phyloP scores from a whole-genome alignment of 345 rosid species.

The Streptanthus diversifolius region DNA sequence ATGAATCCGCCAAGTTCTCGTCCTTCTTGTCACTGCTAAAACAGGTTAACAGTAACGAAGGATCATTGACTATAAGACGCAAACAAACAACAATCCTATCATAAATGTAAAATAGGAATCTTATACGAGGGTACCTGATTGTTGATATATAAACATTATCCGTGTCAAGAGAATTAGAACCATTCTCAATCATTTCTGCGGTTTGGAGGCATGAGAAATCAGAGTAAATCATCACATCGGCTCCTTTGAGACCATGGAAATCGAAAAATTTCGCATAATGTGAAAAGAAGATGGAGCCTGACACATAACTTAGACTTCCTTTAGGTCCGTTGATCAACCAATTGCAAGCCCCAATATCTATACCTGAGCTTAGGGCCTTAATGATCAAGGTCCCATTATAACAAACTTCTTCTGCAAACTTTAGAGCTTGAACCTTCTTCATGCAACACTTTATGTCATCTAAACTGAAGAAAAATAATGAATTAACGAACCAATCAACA shows the following conservation, averaged over 20 bases:
- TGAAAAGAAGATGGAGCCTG: slow-evolving; percentile 55
- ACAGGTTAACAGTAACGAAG: background rate
- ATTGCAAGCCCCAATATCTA: slow-evolving; percentile 84
- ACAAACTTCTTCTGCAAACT: slow-evolving; percentile 71
- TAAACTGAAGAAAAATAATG: slow-evolving; percentile 45
- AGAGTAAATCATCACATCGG: slow-evolving; percentile 58
- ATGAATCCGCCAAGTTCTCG: slow-evolving; percentile 40
- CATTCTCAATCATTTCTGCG: slow-evolving; percentile 36
- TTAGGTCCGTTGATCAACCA: slow-evolving; percentile 66
- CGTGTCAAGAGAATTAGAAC: slow-evolving; percentile 13
- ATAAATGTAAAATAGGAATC: background rate
- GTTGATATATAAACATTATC: slow-evolving; percentile 31
- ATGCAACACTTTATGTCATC: slow-evolving; percentile 62
- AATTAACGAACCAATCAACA: slow-evolving; percentile 1
- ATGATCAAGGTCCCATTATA: slow-evolving; percentile 65
- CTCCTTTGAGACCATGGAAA: slow-evolving; percentile 47
- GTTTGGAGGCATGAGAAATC: slow-evolving; percentile 45
- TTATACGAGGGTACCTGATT: slow-evolving; percentile 40
- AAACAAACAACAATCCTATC: background rate
- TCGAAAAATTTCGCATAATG: slow-evolving; percentile 59
- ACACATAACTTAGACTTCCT: slow-evolving; percentile 49
- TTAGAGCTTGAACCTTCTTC: slow-evolving; percentile 57
- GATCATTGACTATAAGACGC: background rate
- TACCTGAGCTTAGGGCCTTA: slow-evolving; percentile 77
- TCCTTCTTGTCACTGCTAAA: slow-evolving; percentile 33